Base-by-base conservation (phyloP, 257 asterid species). In the Rhazya stricta region DNA sequence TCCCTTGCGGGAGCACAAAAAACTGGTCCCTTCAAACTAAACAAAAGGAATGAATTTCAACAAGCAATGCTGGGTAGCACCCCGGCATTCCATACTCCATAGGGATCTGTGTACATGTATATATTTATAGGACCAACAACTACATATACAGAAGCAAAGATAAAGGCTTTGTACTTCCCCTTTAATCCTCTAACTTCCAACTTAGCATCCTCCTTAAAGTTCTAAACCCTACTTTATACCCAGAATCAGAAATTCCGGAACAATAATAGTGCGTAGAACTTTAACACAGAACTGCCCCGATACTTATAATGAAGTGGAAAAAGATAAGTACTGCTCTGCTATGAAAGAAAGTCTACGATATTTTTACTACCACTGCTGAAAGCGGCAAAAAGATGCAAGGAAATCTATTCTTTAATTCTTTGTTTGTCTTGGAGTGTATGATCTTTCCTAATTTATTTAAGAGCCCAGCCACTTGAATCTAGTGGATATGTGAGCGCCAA, bases 81-180 rank as follows among this genome's bases (percentile, higher is more conserved):
- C 80, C 87, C 88, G 71, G 85, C 88, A 83, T 84, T 81, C 67
- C 56, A 29, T 53, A 66, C 70, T 67, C 81, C 84, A 83, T 91
- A 66, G 98, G 98, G 96, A 91, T 93, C 96, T 86, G 97, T 87
- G 97, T 88, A 82, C 67, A 53, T 70, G 46, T 63, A 73, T 80
- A 53, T 53, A 19, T 69, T 27, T 34, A 36, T 21, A 30, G 27
- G 23, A 46, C 63, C 21, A 41, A 21, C 42, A 45, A 11, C 29
- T 16, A 53, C 50, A 51, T 1, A 27, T 29, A 53, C 27, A 30
- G 9, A 11, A 19, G 27, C 21, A 18, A 73, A 54, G 67, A 48
- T 23, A 43, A 42, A 51, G 54, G 72, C 34, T 50, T 46, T 66
- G 62, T 69, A 11, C 29, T 60, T 66, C 34, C 4, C 30, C 29